phyloP scores from a whole-genome alignment of 441 rosid species.

The Erodium trifolium region DNA sequence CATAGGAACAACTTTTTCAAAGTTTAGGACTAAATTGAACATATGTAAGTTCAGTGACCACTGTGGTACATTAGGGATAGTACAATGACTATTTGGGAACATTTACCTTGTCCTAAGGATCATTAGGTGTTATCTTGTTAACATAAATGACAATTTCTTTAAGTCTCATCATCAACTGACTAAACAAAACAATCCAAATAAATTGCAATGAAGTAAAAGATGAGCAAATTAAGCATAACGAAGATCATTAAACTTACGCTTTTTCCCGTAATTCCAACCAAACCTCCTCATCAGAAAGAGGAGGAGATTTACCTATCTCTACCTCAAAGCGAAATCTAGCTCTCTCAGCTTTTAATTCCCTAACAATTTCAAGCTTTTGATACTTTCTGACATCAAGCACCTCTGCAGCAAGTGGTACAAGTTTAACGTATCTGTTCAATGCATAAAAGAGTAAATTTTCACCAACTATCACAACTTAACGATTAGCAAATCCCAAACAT shows the following conservation, averaged over 20 bases:
- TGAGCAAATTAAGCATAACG: background rate
- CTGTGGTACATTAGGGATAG: background rate
- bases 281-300: slow-evolving; percentile 82
- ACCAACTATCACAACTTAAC: slow-evolving; percentile 7
- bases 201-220: background rate
- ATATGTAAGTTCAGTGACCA: too few relatives aligned
- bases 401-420: slow-evolving; percentile 90
- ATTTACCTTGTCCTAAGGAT: background rate
- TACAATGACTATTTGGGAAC: background rate
- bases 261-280: slow-evolving; percentile 88
- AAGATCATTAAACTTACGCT: slow-evolving; percentile 55
- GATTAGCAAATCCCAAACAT: background rate
- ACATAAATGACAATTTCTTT: background rate
- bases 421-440: slow-evolving; percentile 67
- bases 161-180: background rate
- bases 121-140: background rate
- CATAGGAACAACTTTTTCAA: too few relatives aligned
- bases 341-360: slow-evolving; percentile 57
- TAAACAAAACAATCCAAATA: background rate
- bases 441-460: slow-evolving; percentile 10
- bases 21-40: too few relatives aligned
- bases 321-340: slow-evolving; percentile 77
- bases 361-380: slow-evolving; percentile 86
- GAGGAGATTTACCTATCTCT: slow-evolving; percentile 90
- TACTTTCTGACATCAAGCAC: slow-evolving; percentile 68